These are phyloP conservation scores for Radiomyces spectabilis DNA, from an alignment of 192 early-diverging fungal species.

Conservation along the genomic window DNA sequence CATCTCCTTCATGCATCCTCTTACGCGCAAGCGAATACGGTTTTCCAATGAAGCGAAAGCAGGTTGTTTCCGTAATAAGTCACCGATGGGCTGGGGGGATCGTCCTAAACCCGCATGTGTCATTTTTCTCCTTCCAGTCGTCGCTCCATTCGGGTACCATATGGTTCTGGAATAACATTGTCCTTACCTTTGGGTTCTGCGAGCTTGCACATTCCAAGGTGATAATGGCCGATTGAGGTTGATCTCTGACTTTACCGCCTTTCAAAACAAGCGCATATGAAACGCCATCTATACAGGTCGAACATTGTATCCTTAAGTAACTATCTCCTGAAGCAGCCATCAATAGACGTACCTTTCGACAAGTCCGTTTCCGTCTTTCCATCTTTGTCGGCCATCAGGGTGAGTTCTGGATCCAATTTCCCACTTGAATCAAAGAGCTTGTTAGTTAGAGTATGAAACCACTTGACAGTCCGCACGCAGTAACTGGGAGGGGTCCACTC, in stretches of 20 bases:
- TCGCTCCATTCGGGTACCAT: no score
- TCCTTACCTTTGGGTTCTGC: constrained; percentile 5
- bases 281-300: constrained; percentile 19
- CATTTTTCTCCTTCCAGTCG: no score
- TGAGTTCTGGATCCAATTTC: no score
- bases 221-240: constrained; percentile 13
- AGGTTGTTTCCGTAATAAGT: background rate
- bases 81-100: background rate
- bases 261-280: constrained; percentile 11
- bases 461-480: background rate
- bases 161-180: no score
- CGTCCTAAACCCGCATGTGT: background rate
- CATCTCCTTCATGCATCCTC: background rate
- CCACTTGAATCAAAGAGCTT: background rate
- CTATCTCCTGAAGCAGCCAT: no score
- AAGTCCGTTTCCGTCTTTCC: background rate
- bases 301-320: no score
- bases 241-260: constrained; percentile 9
- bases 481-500: background rate
- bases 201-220: constrained; percentile 18
- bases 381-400: background rate
- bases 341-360: background rate
- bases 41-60: constrained; percentile 11
- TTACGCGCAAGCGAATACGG: constrained; percentile 11
- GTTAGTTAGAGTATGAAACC: background rate